These are phyloP conservation scores for Boletus insuetus DNA, from an alignment of 768 basidiomycete species.

Conservation along the genomic window DNA sequence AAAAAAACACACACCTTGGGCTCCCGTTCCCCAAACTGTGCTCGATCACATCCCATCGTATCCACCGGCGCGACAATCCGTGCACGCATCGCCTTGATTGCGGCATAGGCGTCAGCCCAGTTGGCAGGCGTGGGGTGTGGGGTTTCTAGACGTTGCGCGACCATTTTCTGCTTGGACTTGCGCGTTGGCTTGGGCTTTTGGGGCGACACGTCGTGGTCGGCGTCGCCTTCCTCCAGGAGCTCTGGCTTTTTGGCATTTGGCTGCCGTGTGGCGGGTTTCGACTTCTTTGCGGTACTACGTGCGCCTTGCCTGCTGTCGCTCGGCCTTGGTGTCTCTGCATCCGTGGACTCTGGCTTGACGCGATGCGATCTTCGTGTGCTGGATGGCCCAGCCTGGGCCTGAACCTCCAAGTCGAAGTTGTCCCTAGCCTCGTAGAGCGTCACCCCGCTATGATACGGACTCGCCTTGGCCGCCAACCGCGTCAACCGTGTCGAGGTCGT, in stretches of 20 bases:
- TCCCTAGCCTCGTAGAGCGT: slow-evolving; percentile 36
- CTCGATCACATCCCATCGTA: slow-evolving; percentile 83
- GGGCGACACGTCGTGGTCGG: neutral
- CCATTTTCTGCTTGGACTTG: slow-evolving; percentile 36
- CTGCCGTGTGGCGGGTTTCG: neutral
- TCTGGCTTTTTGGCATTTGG: slow-evolving; percentile 32
- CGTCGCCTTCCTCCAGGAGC: neutral
- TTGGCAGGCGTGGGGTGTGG: slow-evolving; percentile 66
- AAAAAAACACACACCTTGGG: slow-evolving; percentile 49
- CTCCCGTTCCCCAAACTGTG: slow-evolving; percentile 59
- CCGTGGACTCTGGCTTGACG: neutral
- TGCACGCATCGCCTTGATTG: slow-evolving; percentile 75
- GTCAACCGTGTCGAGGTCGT: slow-evolving; percentile 31
- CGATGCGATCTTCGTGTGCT: slow-evolving; percentile 25
- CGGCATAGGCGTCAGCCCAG: slow-evolving; percentile 70
- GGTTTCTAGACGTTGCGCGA: slow-evolving; percentile 49
- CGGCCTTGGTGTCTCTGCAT: too few species aligned
- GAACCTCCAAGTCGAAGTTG: neutral
- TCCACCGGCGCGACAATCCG: slow-evolving; percentile 83
- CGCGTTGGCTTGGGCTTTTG: slow-evolving; percentile 47
- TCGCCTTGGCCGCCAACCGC: slow-evolving; percentile 38
- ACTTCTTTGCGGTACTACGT: too few species aligned
- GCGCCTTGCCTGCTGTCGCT: too few species aligned
- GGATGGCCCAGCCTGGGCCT: slow-evolving; percentile 12
- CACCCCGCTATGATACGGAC: slow-evolving; percentile 44